Conservation (phyloP, 2,329 filamentous ascomycete genomes). For the Aspergillus awamori region DNA sequence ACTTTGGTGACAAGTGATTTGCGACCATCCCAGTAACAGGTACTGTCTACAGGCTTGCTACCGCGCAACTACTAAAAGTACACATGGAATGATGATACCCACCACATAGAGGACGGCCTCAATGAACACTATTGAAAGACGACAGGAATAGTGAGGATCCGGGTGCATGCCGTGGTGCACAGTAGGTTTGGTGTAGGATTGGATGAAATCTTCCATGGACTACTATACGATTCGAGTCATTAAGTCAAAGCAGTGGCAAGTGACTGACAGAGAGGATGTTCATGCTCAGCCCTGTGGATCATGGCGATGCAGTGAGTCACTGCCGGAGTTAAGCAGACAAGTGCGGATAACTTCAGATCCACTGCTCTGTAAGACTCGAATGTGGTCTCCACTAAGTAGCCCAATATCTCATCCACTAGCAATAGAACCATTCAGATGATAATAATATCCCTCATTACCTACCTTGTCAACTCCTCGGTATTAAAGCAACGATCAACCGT, state of each 20-base stretch:
- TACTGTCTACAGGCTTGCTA: too few species aligned
- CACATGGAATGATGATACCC: too few species aligned
- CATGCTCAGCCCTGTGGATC: constrained; percentile 9
- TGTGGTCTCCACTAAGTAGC: not conserved
- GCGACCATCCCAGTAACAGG: not conserved
- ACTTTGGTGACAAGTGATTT: too few species aligned
- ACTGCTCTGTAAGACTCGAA: too few species aligned
- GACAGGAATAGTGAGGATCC: too few species aligned
- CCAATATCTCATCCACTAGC: not conserved
- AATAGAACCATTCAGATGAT: too few species aligned
- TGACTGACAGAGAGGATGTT: not conserved
- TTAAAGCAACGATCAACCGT: not conserved
- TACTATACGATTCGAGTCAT: not conserved
- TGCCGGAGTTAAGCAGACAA: constrained; percentile 2
- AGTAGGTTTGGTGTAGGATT: too few species aligned
- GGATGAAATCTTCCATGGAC: not conserved
- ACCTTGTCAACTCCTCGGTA: not conserved
- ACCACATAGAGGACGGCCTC: too few species aligned
- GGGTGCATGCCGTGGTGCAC: too few species aligned
- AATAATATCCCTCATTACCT: too few species aligned
- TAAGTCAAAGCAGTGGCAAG: not conserved
- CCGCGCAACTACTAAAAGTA: too few species aligned
- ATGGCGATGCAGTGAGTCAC: constrained; percentile 8
- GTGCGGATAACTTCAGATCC: not conserved
- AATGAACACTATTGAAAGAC: too few species aligned